Base-by-base conservation (phyloP, 2,329 filamentous ascomycete genomes). In the Cryphonectria parasitica region DNA sequence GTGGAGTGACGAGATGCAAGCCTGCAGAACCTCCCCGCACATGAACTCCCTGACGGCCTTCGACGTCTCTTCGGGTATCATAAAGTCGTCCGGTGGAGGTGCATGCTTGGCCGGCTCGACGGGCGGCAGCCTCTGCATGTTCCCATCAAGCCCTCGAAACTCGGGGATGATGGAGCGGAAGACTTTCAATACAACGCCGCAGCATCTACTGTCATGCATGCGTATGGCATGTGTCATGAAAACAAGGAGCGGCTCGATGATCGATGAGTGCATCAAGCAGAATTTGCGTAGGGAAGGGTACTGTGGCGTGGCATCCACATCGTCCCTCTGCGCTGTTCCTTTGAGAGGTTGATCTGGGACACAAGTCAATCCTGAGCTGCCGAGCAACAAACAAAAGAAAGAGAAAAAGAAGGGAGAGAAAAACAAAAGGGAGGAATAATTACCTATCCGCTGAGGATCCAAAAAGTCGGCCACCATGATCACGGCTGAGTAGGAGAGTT, bases 221-320 rank as follows among this genome's bases (percentile, higher is more conserved):
- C 92, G 90, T 70, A 99, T 91, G 11, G 91, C 93, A 75, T 98
- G 94, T 4, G 92, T 95, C 83, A 93, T 95, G 82, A 99, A 98
- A 56, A 97, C 84, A 71, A 99, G 89, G 13, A 99, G 86, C 0
- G 95, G 94, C 77, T 97, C 95, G 45, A 98, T 90, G 31, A 98
- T 90, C 2, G 88, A 86, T 2, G 91, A 89, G 31, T 92, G 91
- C 71, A 89, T 90, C 31, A 99, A 86, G 74, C 97, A 93, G 79
- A 98, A 97, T 73, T 91, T 90, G 71, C 92, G 89, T 78, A 98
- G 89, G 0, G 90, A 88, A 8, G 87, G 89, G 75, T 82, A 85
- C 74, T 73, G 69, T 41, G 63, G 69, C 17, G 52, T 39, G 11
- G 45, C n/a, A 6, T 66, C 71, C n/a, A 67, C 56, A 39, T 62